Conservation (phyloP, 2,329 filamentous ascomycete genomes). For the Lecanoromycetidae sp. region DNA sequence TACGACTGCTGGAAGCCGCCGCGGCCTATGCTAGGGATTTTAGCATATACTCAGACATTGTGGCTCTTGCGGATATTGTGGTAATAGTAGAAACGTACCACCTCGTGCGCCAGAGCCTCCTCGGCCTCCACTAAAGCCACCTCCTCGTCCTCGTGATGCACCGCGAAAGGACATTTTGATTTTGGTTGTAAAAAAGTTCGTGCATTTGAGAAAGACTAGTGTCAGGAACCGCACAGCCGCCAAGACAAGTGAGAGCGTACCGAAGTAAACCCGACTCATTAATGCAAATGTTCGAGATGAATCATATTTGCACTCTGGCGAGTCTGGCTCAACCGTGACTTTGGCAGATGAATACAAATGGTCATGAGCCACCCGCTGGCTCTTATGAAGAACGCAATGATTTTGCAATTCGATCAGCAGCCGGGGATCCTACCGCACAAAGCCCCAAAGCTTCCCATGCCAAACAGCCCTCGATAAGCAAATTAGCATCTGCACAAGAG, state of each 20-base stretch:
- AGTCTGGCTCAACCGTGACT: constrained; percentile 22
- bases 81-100: no score
- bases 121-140: constrained; percentile 40
- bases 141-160: constrained; percentile 35
- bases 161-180: constrained; percentile 53
- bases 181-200: background rate
- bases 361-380: constrained; percentile 19
- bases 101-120: constrained; percentile 37
- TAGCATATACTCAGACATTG: no score
- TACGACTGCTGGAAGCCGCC: constrained; percentile 51
- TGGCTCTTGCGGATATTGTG: no score
- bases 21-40: constrained; percentile 45
- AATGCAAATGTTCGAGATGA: no score
- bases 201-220: no score
- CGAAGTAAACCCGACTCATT: no score
- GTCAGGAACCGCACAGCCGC: no score
- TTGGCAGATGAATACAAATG: constrained; percentile 30
- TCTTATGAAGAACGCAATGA: constrained; percentile 9
- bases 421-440: constrained; percentile 3
- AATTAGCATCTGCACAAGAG: background rate
- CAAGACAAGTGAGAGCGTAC: no score
- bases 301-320: background rate
- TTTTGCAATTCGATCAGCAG: constrained; percentile 12
- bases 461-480: background rate
- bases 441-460: constrained; percentile 4